Conservation (phyloP, 1,284 basidiomycete genomes). For the Trametes sp. region DNA sequence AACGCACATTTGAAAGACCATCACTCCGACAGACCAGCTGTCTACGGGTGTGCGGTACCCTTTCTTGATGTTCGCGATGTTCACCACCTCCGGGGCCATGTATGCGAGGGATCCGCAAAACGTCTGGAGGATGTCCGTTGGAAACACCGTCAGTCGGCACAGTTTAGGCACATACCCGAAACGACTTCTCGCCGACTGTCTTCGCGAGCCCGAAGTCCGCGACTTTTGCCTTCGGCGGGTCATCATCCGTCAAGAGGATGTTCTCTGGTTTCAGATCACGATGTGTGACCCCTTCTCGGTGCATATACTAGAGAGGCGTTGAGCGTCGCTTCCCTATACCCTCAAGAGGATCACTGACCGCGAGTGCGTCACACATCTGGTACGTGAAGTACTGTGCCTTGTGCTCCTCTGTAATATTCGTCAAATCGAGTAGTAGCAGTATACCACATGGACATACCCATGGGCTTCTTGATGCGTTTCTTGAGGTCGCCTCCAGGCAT, state of each 20-base stretch:
- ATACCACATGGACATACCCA: no score
- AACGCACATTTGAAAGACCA: conserved; percentile 84
- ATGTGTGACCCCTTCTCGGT: conserved; percentile 79
- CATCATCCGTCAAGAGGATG: conserved; percentile 71
- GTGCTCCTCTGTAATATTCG: conserved; percentile 55
- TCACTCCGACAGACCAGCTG: conserved; percentile 95
- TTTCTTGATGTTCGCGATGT: conserved; percentile 58
- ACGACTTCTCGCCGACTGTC: conserved; percentile 78
- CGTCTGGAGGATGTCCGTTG: conserved; percentile 56
- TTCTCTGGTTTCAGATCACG: conserved; percentile 96
- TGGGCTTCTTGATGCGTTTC: conserved; percentile 76
- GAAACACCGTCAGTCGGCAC: background rate
- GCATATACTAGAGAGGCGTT: conserved; percentile 65
- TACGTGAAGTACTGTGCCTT: conserved; percentile 69
- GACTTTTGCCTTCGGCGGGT: conserved; percentile 77
- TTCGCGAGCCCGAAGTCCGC: conserved; percentile 96
- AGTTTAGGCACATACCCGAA: no score
- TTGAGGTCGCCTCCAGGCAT: conserved; percentile 89
- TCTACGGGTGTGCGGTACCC: conserved; percentile 89
- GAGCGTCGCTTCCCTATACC: background rate
- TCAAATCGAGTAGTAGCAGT: no score
- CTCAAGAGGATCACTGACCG: conserved; percentile 50
- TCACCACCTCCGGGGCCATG: conserved; percentile 87
- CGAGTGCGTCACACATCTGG: conserved; percentile 77
- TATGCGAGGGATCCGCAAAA: conserved; percentile 89